phyloP scores from a whole-genome alignment of 2,329 filamentous ascomycete genomes.

The Coniochaeta ligniaria region DNA sequence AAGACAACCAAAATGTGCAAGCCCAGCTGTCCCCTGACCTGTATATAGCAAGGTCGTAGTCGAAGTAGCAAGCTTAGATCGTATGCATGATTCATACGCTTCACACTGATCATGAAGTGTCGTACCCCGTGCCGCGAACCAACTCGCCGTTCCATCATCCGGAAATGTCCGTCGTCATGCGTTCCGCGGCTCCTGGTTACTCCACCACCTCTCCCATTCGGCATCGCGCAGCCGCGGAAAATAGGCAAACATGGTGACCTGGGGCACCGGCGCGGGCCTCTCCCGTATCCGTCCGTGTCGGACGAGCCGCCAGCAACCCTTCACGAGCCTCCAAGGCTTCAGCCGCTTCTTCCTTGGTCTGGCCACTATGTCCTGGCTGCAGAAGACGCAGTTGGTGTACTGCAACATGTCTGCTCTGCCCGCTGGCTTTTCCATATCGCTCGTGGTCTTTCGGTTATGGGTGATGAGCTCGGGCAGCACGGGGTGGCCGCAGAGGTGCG shows the following conservation, averaged over 20 bases:
- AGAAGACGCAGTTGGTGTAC: neutral
- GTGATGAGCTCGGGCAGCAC: slow-evolving; percentile 18
- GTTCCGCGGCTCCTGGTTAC: slow-evolving; percentile 9
- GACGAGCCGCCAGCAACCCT: neutral
- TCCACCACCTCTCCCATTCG: slow-evolving; percentile 17
- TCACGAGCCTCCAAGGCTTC: slow-evolving; percentile 9
- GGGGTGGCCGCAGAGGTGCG: slow-evolving; percentile 24
- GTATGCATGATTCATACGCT: neutral
- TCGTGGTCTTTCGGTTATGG: neutral
- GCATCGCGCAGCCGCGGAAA: slow-evolving; percentile 3
- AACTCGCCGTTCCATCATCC: too few species aligned
- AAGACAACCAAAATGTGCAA: neutral
- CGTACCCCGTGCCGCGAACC: neutral
- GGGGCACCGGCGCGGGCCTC: neutral
- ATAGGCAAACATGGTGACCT: neutral
- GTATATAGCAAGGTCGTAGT: neutral
- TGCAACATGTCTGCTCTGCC: neutral
- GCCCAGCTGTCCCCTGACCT: neutral
- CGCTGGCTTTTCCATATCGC: neutral
- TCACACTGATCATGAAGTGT: neutral
- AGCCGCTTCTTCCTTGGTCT: neutral
- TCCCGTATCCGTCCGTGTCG: neutral
- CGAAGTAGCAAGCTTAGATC: neutral
- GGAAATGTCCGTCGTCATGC: neutral
- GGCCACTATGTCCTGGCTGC: neutral